These are phyloP conservation scores for Xylaria sp. DNA, from an alignment of 2,329 filamentous ascomycete genomes.

Conservation along the genomic window DNA sequence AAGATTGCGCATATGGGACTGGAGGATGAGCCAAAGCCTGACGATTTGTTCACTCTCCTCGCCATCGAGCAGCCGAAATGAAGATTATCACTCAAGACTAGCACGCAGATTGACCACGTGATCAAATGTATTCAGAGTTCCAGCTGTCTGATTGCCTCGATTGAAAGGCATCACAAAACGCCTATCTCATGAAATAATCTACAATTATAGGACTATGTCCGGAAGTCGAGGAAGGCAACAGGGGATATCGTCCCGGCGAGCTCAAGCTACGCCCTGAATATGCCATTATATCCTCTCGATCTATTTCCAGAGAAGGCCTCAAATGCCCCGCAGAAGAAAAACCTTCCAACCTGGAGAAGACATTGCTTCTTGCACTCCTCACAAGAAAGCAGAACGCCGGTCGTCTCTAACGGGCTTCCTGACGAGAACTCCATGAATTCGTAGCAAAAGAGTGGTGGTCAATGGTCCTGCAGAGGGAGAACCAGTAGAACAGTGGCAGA, in stretches of 20 bases:
- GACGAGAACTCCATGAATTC: slow-evolving; percentile 32
- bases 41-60: slow-evolving; percentile 63
- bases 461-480: slow-evolving; percentile 5
- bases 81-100: slow-evolving; percentile 19
- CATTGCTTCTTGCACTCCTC: background rate
- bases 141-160: slow-evolving; percentile 16
- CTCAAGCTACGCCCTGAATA: slow-evolving; percentile 23
- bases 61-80: slow-evolving; percentile 53
- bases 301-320: slow-evolving; percentile 9
- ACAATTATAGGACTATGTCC: slow-evolving; percentile 34
- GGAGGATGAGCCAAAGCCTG: slow-evolving; percentile 64
- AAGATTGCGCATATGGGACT: slow-evolving; percentile 74
- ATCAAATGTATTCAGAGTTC: slow-evolving; percentile 29
- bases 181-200: slow-evolving; percentile 29
- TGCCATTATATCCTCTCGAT: slow-evolving; percentile 30
- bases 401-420: slow-evolving; percentile 20
- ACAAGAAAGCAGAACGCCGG: slow-evolving; percentile 36
- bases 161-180: slow-evolving; percentile 19
- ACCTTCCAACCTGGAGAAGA: slow-evolving; percentile 30
- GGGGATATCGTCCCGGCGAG: slow-evolving; percentile 19
- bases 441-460: slow-evolving; percentile 15
- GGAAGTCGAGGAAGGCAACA: slow-evolving; percentile 11
- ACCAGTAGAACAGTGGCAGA: slow-evolving; percentile 6
- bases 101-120: slow-evolving; percentile 12
- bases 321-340: slow-evolving; percentile 35